phyloP scores from a whole-genome alignment of 1,284 basidiomycete genomes.

The Pyrrhoderma noxium region DNA sequence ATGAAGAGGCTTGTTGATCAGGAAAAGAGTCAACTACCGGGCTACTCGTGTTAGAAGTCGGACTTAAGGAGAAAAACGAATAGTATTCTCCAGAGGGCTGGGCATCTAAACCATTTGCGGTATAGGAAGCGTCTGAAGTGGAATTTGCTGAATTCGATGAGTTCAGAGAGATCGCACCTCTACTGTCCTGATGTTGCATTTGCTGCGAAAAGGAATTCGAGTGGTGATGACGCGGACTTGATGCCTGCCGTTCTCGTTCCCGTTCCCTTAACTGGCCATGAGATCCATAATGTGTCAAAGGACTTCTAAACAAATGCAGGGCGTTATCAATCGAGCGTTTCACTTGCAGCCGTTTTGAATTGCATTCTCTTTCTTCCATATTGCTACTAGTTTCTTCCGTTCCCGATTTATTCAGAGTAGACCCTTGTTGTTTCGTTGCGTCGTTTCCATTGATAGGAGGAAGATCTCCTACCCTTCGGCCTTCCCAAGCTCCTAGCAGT shows the following conservation, averaged over 20 bases:
- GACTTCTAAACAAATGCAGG: slow-evolving; percentile 13
- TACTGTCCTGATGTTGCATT: neutral
- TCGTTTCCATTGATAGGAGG: slow-evolving; percentile 7
- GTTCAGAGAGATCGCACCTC: neutral
- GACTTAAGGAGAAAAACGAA: neutral
- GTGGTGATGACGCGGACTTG: neutral
- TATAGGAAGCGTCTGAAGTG: neutral
- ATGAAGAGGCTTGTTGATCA: too few species aligned
- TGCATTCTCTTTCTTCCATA: neutral
- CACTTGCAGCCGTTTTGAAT: slow-evolving; percentile 13
- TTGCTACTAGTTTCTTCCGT: neutral
- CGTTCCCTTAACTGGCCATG: slow-evolving; percentile 13
- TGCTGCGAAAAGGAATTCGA: slow-evolving; percentile 7
- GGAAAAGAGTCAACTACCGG: neutral
- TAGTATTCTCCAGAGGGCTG: slow-evolving; percentile 6
- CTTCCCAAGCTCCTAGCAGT: slow-evolving; percentile 12
- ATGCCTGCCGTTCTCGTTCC: slow-evolving; percentile 8
- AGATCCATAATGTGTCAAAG: slow-evolving; percentile 11
- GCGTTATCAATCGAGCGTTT: slow-evolving; percentile 18
- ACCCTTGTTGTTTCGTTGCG: neutral
- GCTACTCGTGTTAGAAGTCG: neutral
- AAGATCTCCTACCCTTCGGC: slow-evolving; percentile 11
- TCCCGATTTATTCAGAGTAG: neutral
- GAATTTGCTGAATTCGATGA: neutral
- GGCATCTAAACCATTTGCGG: too few species aligned